phyloP scores from a whole-genome alignment of 305 asterid species.

The Solanum aculeatissimum region DNA sequence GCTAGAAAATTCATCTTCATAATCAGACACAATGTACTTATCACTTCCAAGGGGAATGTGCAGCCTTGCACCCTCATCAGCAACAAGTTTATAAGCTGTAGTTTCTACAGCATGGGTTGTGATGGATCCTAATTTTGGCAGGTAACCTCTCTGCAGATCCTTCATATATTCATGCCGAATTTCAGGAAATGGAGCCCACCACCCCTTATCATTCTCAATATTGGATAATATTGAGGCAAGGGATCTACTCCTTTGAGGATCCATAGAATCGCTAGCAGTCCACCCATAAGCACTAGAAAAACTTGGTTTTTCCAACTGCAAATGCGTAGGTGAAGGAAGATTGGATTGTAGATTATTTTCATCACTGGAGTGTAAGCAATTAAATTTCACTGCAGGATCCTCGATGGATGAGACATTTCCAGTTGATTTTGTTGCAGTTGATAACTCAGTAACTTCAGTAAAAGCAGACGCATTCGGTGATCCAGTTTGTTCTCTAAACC shows the following conservation, averaged over 20 bases:
- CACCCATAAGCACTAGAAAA: background rate
- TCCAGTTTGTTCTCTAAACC: slow-evolving; percentile 5
- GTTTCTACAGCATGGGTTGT: slow-evolving; percentile 42
- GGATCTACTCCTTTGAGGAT: slow-evolving; percentile 17
- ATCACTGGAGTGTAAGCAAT: slow-evolving; percentile 10
- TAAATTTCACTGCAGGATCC: slow-evolving; percentile 5
- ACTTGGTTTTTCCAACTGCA: slow-evolving; percentile 21
- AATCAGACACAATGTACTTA: slow-evolving; percentile 64
- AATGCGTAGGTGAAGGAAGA: slow-evolving; percentile 15
- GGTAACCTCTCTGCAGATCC: slow-evolving; percentile 53
- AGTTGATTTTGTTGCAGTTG: background rate
- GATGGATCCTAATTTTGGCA: slow-evolving; percentile 48
- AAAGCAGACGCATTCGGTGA: slow-evolving; percentile 4
- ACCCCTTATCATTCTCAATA: slow-evolving; percentile 32
- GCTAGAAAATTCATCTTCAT: slow-evolving; percentile 92
- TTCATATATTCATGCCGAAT: slow-evolving; percentile 51
- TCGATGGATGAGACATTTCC: slow-evolving; percentile 26
- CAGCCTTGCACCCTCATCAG: slow-evolving; percentile 63
- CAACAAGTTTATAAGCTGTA: slow-evolving; percentile 37
- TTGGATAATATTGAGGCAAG: slow-evolving; percentile 17
- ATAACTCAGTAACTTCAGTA: slow-evolving; percentile 13
- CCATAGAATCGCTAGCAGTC: slow-evolving; percentile 1
- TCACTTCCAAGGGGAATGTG: slow-evolving; percentile 65
- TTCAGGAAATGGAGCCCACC: slow-evolving; percentile 84
- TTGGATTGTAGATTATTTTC: slow-evolving; percentile 15